These are phyloP conservation scores for Pichia cabralensis DNA, from an alignment of 805 yeast genomes.

Conservation along the genomic window DNA sequence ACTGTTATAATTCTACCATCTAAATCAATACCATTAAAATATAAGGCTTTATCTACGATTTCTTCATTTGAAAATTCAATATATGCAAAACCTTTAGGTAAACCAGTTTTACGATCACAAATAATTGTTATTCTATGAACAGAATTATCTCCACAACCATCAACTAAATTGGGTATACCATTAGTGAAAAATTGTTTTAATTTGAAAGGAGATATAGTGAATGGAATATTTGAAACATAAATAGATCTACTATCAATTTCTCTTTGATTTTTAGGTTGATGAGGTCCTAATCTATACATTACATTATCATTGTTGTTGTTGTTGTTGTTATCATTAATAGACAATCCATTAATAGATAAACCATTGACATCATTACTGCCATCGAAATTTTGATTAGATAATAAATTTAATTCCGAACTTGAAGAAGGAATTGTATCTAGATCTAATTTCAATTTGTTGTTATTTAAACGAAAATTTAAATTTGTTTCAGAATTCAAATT, in stretches of 20 bases:
- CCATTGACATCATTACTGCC: no score
- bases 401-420: no score
- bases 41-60: conserved; percentile 53
- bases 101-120: conserved; percentile 60
- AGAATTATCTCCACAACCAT: conserved; percentile 17
- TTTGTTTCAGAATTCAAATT: not conserved
- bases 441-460: no score
- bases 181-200: conserved; percentile 60
- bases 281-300: conserved; percentile 18
- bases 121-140: conserved; percentile 75
- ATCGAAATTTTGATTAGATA: no score
- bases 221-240: conserved; percentile 81
- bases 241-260: conserved; percentile 72
- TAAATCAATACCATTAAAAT: conserved; percentile 52
- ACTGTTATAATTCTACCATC: conserved; percentile 63
- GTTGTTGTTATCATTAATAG: not conserved
- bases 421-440: no score
- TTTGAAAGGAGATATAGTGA: conserved; percentile 64
- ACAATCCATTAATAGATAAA: no score
- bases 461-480: not conserved
- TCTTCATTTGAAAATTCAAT: conserved; percentile 63
- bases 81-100: conserved; percentile 81
- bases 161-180: conserved; percentile 36
- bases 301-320: not conserved
- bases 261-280: conserved; percentile 25